Base-by-base conservation (phyloP, 2,329 filamentous ascomycete species). In the Colletotrichum sp. region DNA sequence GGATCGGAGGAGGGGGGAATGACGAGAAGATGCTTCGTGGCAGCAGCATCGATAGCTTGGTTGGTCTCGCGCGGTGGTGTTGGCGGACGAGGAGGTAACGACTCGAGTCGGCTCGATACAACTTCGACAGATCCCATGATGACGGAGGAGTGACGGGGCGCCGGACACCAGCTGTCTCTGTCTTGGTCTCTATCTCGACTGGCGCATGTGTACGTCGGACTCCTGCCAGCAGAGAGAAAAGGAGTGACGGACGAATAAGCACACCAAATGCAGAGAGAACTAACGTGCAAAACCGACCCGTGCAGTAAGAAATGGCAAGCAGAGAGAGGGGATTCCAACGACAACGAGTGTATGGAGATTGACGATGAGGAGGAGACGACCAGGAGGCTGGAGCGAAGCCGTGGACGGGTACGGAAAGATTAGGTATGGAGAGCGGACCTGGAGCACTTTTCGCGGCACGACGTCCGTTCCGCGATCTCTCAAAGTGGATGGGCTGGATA, bases 61-160 rank as follows among this genome's bases (percentile, higher is more conserved):
- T 82, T 84, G 43, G 88, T 85, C 81, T 91, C 91, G 79, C 89
- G 89, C n/a, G 92, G 92, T 63, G 93, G 92, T 39, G 92, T 94
- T n/a, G 93, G 92, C 30, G 92, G 92, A 83, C 92, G 89, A 76
- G 90, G 83, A 77, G 89, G 86, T 70, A 92, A 85, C 73, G 87
- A 86, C 77, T 91, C 89, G 79, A 92, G 85, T 80, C 87, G 82
- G 79, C 80, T 85, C 77, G 85, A 82, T 76, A 83, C 79, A 70
- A 82, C 81, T 76, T 82, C 79, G 78, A 83, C 80, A 76, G 85
- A 82, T 82, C 84, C 84, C 86, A 88, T 88, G 81, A 78, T 82
- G 83, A 75, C 79, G 77, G 77, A 73, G 80, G 52, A 61, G 66
- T 55, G 43, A 68, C 12, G 66, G 52, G 52, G 34, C 36, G 61